Evolutionary conservation across 2,329 filamentous ascomycete species (phyloP), one percentile per base, ranked within the genome.

Genomic region (Venturia aucupariae): DNA sequence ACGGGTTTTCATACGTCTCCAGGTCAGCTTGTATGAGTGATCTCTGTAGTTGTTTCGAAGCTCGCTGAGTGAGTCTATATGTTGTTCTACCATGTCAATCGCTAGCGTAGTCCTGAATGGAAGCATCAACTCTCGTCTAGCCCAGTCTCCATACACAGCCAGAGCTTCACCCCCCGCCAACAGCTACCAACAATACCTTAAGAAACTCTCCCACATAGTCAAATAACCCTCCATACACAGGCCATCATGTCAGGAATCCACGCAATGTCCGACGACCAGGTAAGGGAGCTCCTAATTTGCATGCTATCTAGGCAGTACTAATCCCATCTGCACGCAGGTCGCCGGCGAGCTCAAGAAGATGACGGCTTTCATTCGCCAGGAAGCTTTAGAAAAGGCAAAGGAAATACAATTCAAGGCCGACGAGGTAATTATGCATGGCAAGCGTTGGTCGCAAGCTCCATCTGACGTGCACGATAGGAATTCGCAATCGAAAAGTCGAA

Each of bases 301-400:
- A 22, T 41, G 30, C 22, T 60, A 61, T 61, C 38, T 46, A 64
- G 35, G 38, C 44, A 42, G 30, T 59, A 30, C 38, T 54, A 48
- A 64, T 41, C 35, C 13, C 4, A 46, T n/a, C 38, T 65, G 24
- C 17, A 24, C 35, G 44, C 76, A 97, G 92, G 94, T 99, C 84
- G 88, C 90, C 80, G 88, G 90, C 80, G 94, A 99, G 86, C 90
- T 99, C 80, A 92, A 90, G 84, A 99, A 99, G 86, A 99, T 99
- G 94, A 97, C 94, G 66, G 93, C 92, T 75, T 99, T 99, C 86
- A 99, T 99, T 86, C 90, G 92, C 78, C 94, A 97, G 81, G 94
- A 99, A 82, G 94, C 94, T 66, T 85, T 89, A 74, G 94, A 99
- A 77, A 99, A 99, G 80, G 92, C 92, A 72, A 90, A 90, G 75